Percentiles rank a stretch among this genome's conserved stretches.
Evolutionary conservation across 2,329 filamentous ascomycete genomes (phyloP).

Genomic region (Colletotrichum sp.): DNA sequence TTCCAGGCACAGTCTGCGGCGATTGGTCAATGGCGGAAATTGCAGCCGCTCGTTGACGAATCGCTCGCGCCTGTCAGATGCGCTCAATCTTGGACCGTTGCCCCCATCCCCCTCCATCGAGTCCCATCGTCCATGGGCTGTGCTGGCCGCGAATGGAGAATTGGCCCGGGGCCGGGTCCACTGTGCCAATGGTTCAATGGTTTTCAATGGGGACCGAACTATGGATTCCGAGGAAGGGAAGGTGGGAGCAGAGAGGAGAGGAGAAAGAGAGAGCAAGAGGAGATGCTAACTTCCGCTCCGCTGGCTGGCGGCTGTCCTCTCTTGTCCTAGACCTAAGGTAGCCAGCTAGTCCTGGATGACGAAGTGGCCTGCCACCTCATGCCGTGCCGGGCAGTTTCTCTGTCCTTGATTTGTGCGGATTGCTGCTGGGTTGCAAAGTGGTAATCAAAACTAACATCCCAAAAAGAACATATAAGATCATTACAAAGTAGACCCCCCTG

Average conservation of each 20-base stretch:
- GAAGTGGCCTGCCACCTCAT: background rate
- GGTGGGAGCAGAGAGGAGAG: background rate
- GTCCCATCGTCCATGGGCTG: background rate
- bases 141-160: constrained; percentile 16
- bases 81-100: constrained; percentile 13
- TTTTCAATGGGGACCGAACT: background rate
- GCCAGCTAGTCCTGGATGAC: background rate
- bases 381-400: background rate
- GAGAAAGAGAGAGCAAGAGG: background rate
- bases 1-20: background rate
- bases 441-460: background rate
- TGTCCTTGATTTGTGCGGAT: background rate
- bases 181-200: background rate
- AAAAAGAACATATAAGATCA: background rate
- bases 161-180: constrained; percentile 1
- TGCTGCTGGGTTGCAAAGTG: background rate
- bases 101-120: background rate
- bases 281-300: background rate
- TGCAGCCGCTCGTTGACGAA: constrained; percentile 19
- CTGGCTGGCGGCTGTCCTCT: background rate
- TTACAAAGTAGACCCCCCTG: background rate
- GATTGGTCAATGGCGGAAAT: constrained; percentile 20
- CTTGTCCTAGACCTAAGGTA: background rate
- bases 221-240: constrained; percentile 1
- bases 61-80: constrained; percentile 16